Percentiles rank a stretch among this genome's conserved stretches.
These are phyloP conservation scores for Haplographium delicatum DNA, from an alignment of 495 filamentous ascomycete species.

Conservation along the genomic window DNA sequence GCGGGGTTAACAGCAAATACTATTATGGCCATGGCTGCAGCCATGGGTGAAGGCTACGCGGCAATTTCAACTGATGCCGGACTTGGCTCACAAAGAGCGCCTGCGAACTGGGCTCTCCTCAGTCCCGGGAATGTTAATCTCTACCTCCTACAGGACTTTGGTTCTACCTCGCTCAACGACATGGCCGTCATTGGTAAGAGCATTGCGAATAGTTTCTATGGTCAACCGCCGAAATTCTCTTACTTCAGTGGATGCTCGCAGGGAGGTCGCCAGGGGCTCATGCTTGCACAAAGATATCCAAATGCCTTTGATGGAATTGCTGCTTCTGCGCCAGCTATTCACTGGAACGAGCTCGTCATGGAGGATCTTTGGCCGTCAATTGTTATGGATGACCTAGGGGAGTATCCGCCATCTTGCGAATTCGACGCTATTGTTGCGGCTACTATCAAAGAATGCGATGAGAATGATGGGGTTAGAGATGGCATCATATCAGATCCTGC, in stretches of 20 bases:
- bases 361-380: slow-evolving; percentile 26
- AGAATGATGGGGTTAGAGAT: slow-evolving; percentile 33
- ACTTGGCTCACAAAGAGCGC: slow-evolving; percentile 3
- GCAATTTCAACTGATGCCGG: slow-evolving; percentile 39
- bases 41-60: slow-evolving; percentile 33
- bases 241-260: slow-evolving; percentile 44
- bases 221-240: slow-evolving; percentile 29
- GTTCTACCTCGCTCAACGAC: slow-evolving; percentile 25
- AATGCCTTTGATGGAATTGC: slow-evolving; percentile 37
- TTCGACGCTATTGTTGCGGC: slow-evolving; percentile 28
- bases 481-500: slow-evolving; percentile 28
- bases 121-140: slow-evolving; percentile 39
- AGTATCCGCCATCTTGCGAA: slow-evolving; percentile 26
- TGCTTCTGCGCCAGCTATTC: slow-evolving; percentile 32
- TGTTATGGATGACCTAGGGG: slow-evolving; percentile 27
- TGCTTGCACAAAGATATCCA: slow-evolving; percentile 39
- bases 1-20: slow-evolving; percentile 24
- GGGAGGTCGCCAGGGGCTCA: slow-evolving; percentile 39
- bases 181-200: slow-evolving; percentile 32
- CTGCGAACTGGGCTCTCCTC: slow-evolving; percentile 34
- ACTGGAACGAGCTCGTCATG: slow-evolving; percentile 25
- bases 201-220: slow-evolving; percentile 31
- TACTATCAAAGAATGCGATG: slow-evolving; percentile 34
- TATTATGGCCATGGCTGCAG: slow-evolving; percentile 25
- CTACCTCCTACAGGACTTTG: slow-evolving; percentile 35